Base-by-base conservation (phyloP, 1,139 yeast genomes). In the Yamadazyma buinensis region DNA sequence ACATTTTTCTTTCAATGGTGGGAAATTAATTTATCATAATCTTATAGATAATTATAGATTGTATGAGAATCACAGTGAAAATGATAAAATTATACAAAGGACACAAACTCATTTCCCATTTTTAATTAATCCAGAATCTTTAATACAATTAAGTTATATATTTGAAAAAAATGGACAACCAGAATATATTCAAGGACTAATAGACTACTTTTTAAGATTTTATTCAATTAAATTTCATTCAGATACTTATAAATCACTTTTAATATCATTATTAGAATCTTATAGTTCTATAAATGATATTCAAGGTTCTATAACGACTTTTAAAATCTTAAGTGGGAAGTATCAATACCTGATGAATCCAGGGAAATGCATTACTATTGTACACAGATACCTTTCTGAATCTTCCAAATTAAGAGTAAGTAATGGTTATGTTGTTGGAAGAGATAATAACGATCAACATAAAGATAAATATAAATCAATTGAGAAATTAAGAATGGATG, bases 121-220 rank as follows among this genome's bases (percentile, higher is more conserved):
- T 42, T 47, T 69, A 8, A 35, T 68, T 3, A 41, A 59, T 1
- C 61, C 64, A 1, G 33, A 44, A 1, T 33, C 48, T 2, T 32
- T 69, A 3, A 59, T 54, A 32, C 42, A 36, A 7, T 40, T 69
- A 8, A 57, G 64, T 0, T 29, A 45, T 2, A 55, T 67, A 1
- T 67, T 62, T 37, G 49, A 48, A 11, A 51, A 49, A n/a, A 47
- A 59, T 27, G 47, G 49, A 7, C 61, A 61, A 36, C 43, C 55
- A 1, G 41, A 40, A 8, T 49, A 63, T 34, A 48, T 66, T 2
- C 44, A 53, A 10, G 71, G 72, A 0, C 32, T 67, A 13, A 28
- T 58, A 7, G 48, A 44, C 9, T 68, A 67, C 41, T 65, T 67
- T 47, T 59, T 62, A 41, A 44, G 70, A 27, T 68, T 57, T 40